Conservation (phyloP, 768 basidiomycete species). For the Rhizopogon vinicolor region DNA sequence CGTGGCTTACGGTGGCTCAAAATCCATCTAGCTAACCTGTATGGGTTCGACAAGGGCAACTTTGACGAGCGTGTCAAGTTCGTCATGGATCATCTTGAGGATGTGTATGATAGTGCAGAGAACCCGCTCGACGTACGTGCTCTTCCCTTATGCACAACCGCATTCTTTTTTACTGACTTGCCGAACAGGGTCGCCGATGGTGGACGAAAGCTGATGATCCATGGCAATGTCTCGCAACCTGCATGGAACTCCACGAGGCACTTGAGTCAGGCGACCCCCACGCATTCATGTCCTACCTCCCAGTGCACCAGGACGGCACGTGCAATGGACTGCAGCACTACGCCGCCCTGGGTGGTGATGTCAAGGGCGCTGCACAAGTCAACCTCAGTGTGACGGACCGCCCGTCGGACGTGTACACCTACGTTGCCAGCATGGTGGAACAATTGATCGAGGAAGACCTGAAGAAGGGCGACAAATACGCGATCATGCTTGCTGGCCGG, state of each 20-base stretch:
- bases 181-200: slow-evolving; percentile 66
- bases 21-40: slow-evolving; percentile 90
- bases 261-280: slow-evolving; percentile 63
- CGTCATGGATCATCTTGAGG: slow-evolving; percentile 64
- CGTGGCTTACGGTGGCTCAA: slow-evolving; percentile 92
- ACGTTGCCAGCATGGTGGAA: slow-evolving; percentile 86
- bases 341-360: slow-evolving; percentile 93
- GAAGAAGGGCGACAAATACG: slow-evolving; percentile 45
- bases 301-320: slow-evolving; percentile 96
- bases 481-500: slow-evolving; percentile 65
- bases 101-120: slow-evolving; percentile 79
- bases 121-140: slow-evolving; percentile 66
- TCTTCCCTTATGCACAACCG: background rate
- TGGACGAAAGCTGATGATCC: slow-evolving; percentile 93
- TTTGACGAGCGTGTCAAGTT: slow-evolving; percentile 90
- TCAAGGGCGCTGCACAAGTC: slow-evolving; percentile 84
- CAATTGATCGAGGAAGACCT: slow-evolving; percentile 54
- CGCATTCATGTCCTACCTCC: slow-evolving; percentile 62
- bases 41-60: slow-evolving; percentile 91
- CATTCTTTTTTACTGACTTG: slow-evolving; percentile 3
- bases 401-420: slow-evolving; percentile 94
- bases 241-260: slow-evolving; percentile 83
- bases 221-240: slow-evolving; percentile 95
- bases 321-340: slow-evolving; percentile 99
- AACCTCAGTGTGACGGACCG: slow-evolving; percentile 81